These are phyloP conservation scores for Calonectria pseudoturangicola DNA, from an alignment of 2,329 filamentous ascomycete species.

Conservation along the genomic window DNA sequence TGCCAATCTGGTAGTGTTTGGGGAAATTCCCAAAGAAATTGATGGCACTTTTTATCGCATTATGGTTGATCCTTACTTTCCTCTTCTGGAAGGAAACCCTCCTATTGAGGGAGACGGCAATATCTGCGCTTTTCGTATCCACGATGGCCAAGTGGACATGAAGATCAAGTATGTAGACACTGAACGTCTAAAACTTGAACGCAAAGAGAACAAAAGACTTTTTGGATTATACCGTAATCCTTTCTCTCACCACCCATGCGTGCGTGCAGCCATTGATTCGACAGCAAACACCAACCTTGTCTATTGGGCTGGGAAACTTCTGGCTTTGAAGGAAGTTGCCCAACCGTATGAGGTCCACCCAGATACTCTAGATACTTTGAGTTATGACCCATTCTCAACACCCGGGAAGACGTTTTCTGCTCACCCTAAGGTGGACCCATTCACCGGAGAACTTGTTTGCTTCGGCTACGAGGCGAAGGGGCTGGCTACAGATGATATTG, in stretches of 20 bases:
- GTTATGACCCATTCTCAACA: conserved; percentile 16
- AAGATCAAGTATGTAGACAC: conserved; percentile 16
- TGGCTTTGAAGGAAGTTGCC: conserved; percentile 8
- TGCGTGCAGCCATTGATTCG: conserved; percentile 2
- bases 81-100: conserved; percentile 5
- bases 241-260: conserved; percentile 13
- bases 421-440: conserved; percentile 4
- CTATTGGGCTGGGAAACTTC: neutral
- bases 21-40: conserved; percentile 11
- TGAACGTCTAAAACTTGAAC: conserved; percentile 9
- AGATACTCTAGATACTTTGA: conserved; percentile 10
- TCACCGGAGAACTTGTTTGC: conserved; percentile 3
- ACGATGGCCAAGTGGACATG: neutral
- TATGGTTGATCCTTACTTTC: conserved; percentile 21
- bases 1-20: conserved; percentile 12
- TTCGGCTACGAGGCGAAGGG: conserved; percentile 12
- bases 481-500: conserved; percentile 5
- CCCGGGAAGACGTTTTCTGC: conserved; percentile 8
- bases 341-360: conserved; percentile 7
- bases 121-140: conserved; percentile 9
- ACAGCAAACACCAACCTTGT: conserved; percentile 14
- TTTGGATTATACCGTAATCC: conserved; percentile 18
- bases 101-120: conserved; percentile 15
- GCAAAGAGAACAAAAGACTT: conserved; percentile 1
- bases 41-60: conserved; percentile 7